phyloP scores from a whole-genome alignment of 1,139 yeast species.

The Spathaspora sp. region DNA sequence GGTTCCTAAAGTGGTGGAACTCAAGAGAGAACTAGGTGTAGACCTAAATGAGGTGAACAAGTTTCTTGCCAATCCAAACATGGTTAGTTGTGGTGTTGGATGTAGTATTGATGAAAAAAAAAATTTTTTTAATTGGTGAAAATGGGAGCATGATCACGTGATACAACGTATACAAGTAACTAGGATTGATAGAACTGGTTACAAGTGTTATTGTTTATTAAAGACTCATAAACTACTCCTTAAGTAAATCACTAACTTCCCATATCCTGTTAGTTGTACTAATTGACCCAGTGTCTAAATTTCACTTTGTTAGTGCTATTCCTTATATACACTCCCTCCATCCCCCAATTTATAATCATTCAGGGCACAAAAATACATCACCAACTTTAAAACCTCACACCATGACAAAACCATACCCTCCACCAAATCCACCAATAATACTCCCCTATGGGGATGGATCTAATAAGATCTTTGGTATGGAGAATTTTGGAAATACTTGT shows the following conservation, averaged over 20 bases:
- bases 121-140: not conserved
- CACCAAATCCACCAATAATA: conserved; percentile 1
- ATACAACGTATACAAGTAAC: too few species aligned
- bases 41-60: conserved; percentile 2
- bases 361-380: not conserved
- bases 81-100: not conserved
- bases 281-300: too few species aligned
- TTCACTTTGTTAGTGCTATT: too few species aligned
- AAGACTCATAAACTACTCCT: too few species aligned
- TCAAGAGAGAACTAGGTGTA: conserved; percentile 1
- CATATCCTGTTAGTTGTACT: too few species aligned
- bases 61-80: conserved; percentile 8
- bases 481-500: conserved; percentile 93
- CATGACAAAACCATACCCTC: conserved; percentile 5
- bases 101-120: not conserved
- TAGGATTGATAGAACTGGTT: too few species aligned
- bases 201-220: too few species aligned
- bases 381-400: not conserved
- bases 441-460: conserved; percentile 56
- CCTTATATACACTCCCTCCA: conserved; percentile 1
- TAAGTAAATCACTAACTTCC: too few species aligned
- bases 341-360: not conserved
- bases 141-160: not conserved
- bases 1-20: not conserved
- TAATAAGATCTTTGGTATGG: conserved; percentile 84